Evolutionary conservation across 148 eudicot genomes (phyloP), one percentile per base, ranked within the genome.

Genomic region (Camellia sinensis): DNA sequence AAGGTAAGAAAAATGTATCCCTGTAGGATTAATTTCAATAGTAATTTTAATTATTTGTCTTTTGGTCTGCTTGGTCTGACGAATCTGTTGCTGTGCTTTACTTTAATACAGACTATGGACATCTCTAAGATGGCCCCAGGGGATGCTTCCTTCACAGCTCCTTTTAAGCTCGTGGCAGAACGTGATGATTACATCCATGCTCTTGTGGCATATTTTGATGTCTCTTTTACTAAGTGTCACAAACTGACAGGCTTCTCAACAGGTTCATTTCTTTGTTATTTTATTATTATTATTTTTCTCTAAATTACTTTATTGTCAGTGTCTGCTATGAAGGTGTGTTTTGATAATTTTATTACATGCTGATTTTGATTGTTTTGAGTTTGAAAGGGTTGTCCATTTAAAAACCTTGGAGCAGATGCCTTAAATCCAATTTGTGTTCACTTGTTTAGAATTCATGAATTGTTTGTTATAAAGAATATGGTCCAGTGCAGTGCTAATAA

Each of bases 201-300:
- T 76, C 90, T 97, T 64, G 99, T 97, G 14, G 99, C 99, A 71
- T 94, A 97, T 83, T 97, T 94, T 86, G 99, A 97, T 74, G 99
- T 97, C 12, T 81, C 98, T 40, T 97, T 97, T 73, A 94, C 98
- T 2, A 82, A 83, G 83, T 95, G 98, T 78, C 99, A 94, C 81
- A 97, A 97, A 80, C 61, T 89, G 77, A 83, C 88, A 77, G 99
- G 99, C 73, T 97, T 97, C 87, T 94, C 99, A 1, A 97, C 99
- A 87, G 99, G 99, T 97, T 15, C 60, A 79, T 63, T 63, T 50
- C 41, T 66, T 64, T 76, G 71, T 48, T 48, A 48, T 48, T 48
- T 48, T 48, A 7, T 2, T 46, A 29, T 29, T 29, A 29, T 29
- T 29, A 29, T 29, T 29, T 0, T 29, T 29, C 37, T 29, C 37